Evolutionary conservation across 805 yeast species (phyloP), one percentile per base, ranked within the genome.

Genomic region (Kuraishia molischiana): DNA sequence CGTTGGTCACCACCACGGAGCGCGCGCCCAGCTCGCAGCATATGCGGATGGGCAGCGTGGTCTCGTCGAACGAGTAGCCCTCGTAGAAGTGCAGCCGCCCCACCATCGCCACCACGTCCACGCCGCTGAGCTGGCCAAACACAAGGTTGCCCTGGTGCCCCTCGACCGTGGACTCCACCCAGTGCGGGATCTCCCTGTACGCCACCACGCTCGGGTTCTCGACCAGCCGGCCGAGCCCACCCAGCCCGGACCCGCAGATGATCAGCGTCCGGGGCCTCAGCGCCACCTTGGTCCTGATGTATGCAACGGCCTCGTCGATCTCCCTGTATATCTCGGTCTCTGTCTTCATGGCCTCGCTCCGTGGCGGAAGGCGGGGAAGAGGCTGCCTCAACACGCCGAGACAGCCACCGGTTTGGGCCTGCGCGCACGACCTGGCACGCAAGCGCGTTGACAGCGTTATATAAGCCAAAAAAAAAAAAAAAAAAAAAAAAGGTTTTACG

Each of bases 231-330:
- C 89, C 80, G 36, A 90, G 79, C 1, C 94, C 95, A 10, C 95
- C 95, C 14, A 90, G 66, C 1, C 98, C 98, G 4, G 96, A 84
- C 5, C 98, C 98, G 60, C 97, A 89, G 38, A 90, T 84, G 45
- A 90, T 81, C 40, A 87, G 72, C 0, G 76, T 78, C 42, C 74
- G 62, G 2, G 96, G 95, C 10, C 40, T 37, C 9, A 51, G 29
- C 22, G 9, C 29, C 38, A 24, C 31, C 41, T 22, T n/a, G 20
- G 29, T 15, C 45, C 32, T 14, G 37, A 35, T 26, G 52, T 29
- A 19, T 37, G 31, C 4, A 32, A 32, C 19, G 36, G 38, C 21
- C 50, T 43, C 20, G 41, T 32, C 1, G 39, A 24, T 35, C 38
- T 48, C 4, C 13, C 8, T 6, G 17, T 28, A 28, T 14, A 14